Conservation (phyloP, 352 stramenopile species). For the Globisporangium spinosum region DNA sequence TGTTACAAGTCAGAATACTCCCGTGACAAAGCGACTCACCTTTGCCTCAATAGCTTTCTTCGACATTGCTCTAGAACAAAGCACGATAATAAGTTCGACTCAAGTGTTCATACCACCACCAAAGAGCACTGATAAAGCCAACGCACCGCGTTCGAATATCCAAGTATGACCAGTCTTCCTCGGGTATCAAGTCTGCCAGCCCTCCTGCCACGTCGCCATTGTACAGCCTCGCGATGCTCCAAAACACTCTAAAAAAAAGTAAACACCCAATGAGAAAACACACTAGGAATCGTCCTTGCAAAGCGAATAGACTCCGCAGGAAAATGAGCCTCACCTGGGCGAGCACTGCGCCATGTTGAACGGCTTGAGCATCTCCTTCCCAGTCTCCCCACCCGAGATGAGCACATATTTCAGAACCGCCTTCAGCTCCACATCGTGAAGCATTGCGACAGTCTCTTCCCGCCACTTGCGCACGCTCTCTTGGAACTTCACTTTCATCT, state of each 20-base stretch:
- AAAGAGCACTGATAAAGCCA: not conserved
- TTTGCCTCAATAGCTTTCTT: constrained; percentile 79
- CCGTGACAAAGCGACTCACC: constrained; percentile 24
- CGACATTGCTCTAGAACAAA: constrained; percentile 43
- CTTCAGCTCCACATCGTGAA: constrained; percentile 64
- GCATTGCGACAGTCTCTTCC: constrained; percentile 65
- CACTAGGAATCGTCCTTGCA: not conserved
- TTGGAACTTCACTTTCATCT: constrained; percentile 76
- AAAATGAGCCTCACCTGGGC: constrained; percentile 38
- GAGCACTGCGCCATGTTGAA: constrained; percentile 89
- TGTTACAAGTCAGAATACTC: not conserved
- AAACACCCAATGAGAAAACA: not conserved
- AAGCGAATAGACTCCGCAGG: not conserved
- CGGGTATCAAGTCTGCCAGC: constrained; percentile 59
- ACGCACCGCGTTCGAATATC: constrained; percentile 61
- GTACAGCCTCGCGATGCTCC: constrained; percentile 78
- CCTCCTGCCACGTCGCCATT: constrained; percentile 65
- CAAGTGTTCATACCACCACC: not conserved
- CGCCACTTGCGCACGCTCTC: constrained; percentile 78
- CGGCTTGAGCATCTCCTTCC: constrained; percentile 85
- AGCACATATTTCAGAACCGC: constrained; percentile 83
- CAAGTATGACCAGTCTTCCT: constrained; percentile 85
- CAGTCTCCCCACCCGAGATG: constrained; percentile 71
- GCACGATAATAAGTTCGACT: not conserved
- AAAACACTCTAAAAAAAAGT: constrained; percentile 59